A percentile compares a stretch with the other conserved stretches of the same genome.
Conservation (phyloP, 1,284 basidiomycete species). For the Irpex sp. region DNA sequence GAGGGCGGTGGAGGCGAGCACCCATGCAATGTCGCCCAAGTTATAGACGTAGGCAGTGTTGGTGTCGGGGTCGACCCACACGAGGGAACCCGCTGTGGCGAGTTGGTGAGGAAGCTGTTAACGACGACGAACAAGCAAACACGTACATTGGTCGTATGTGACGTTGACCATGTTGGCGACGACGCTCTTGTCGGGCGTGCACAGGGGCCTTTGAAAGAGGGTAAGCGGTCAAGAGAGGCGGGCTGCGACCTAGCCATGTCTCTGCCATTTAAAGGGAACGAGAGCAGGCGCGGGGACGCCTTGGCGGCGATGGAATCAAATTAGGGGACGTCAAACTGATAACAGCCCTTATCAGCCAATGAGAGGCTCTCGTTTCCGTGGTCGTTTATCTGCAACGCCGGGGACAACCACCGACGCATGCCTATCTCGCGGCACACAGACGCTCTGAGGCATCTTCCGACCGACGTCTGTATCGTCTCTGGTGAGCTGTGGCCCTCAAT, state of each 20-base stretch:
- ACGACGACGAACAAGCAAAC: neutral
- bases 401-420: neutral
- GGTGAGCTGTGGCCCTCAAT: neutral
- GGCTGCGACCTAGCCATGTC: neutral
- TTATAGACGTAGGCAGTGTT: slow-evolving; percentile 50
- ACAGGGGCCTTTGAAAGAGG: neutral
- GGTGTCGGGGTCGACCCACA: slow-evolving; percentile 36
- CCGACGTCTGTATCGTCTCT: neutral
- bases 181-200: neutral
- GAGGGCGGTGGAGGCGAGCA: slow-evolving; percentile 63
- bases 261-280: neutral
- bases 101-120: slow-evolving; percentile 1
- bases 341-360: neutral
- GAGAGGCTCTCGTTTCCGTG: neutral
- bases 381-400: neutral
- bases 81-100: slow-evolving; percentile 24
- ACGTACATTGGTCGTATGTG: slow-evolving; percentile 48
- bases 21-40: slow-evolving; percentile 81
- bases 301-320: neutral
- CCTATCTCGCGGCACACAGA: neutral
- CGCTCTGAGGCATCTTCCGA: neutral
- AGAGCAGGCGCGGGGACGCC: neutral
- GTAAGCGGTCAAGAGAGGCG: neutral
- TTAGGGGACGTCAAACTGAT: neutral
- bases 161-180: slow-evolving; percentile 44